These are phyloP conservation scores for Salvia rosmarinus DNA, from an alignment of 257 asterid species.

Conservation along the genomic window DNA sequence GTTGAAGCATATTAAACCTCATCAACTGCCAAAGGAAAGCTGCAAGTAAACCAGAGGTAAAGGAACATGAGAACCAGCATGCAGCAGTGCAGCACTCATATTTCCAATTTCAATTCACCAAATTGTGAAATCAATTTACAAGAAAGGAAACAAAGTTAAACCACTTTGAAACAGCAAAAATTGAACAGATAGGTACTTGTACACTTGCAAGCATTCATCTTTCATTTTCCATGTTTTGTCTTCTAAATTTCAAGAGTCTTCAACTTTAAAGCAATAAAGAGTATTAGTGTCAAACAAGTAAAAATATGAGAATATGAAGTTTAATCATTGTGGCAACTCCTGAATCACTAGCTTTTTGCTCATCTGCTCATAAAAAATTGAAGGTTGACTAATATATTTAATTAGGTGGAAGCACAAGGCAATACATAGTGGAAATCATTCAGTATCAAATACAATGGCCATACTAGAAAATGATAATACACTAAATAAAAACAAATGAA, in stretches of 20 bases:
- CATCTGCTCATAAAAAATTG: conserved; percentile 15
- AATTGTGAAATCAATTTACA: conserved; percentile 20
- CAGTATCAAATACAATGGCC: not conserved
- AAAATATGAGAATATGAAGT: not conserved
- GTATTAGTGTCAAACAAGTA: conserved; percentile 9
- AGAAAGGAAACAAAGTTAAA: conserved; percentile 10
- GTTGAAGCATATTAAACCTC: conserved; percentile 97
- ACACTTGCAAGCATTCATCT: not conserved
- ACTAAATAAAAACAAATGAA: not conserved
- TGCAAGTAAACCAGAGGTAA: conserved; percentile 44
- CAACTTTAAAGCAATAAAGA: not conserved
- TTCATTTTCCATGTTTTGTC: conserved; percentile 3
- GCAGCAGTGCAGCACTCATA: conserved; percentile 4
- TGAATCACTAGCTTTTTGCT: not conserved
- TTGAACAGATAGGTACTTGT: not conserved
- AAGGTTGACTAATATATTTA: not conserved
- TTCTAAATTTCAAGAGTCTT: conserved; percentile 5
- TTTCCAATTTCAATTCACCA: conserved; percentile 21
- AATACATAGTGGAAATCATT: conserved; percentile 4
- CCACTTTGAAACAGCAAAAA: conserved; percentile 23
- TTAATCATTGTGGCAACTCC: not conserved
- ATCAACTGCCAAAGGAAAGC: conserved; percentile 99
- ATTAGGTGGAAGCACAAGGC: conserved; percentile 14
- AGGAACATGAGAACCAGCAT: conserved; percentile 27
- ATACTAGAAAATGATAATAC: not conserved